Evolutionary conservation across 2,329 filamentous ascomycete genomes (phyloP).

Genomic region (Hypoxylon sp.): DNA sequence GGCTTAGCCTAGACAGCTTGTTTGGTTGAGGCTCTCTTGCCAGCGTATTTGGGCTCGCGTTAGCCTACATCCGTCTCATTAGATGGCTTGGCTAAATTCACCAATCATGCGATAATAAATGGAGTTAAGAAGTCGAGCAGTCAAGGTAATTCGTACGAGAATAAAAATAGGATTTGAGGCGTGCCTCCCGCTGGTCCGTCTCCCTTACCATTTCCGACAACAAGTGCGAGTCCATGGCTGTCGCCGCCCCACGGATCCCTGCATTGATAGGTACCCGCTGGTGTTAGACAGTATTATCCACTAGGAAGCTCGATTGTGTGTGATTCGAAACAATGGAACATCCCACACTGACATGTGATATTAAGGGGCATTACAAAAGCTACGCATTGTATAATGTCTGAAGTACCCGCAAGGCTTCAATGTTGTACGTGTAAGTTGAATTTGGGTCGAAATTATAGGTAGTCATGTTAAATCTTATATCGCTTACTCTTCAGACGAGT

Average conservation of each 20-base stretch:
- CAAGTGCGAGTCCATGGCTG: constrained; percentile 24
- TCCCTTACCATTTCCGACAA: constrained; percentile 15
- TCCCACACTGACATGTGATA: constrained; percentile 36
- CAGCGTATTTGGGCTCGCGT: constrained; percentile 28
- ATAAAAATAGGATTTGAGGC: constrained; percentile 28
- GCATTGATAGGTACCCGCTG: constrained; percentile 26
- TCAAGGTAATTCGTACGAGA: background rate
- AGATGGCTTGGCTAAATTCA: constrained; percentile 11
- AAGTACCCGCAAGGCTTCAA: background rate
- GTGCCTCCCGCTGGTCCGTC: constrained; percentile 17
- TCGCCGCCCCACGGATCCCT: constrained; percentile 40
- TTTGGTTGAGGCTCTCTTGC: constrained; percentile 37
- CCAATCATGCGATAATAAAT: constrained; percentile 23
- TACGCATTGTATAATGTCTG: background rate
- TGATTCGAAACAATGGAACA: constrained; percentile 27
- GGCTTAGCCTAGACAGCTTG: constrained; percentile 3
- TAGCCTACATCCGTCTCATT: constrained; percentile 25
- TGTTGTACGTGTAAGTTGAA: background rate
- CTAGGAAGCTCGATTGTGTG: constrained; percentile 28
- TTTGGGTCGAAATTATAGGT: background rate
- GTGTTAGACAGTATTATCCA: constrained; percentile 17
- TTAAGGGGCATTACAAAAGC: constrained; percentile 12
- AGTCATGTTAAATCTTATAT: constrained; percentile 4
- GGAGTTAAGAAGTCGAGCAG: background rate
- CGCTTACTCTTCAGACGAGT: background rate